Evolutionary conservation across 2,329 filamentous ascomycete genomes (phyloP), one percentile per base, ranked within the genome.

Genomic region (Diaporthe longicolla): DNA sequence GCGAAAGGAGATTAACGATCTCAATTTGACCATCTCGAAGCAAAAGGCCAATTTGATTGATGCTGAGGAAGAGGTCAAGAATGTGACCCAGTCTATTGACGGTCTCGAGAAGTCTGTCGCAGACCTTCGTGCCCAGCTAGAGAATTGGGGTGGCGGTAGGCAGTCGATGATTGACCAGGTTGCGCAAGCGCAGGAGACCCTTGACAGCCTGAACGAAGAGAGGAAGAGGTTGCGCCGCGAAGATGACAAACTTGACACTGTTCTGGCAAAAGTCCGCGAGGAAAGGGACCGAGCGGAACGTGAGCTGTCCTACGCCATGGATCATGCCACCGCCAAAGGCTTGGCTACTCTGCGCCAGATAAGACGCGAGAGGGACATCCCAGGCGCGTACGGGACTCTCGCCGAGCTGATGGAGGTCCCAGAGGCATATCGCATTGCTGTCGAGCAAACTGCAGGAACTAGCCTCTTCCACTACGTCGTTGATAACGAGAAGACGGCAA

Each of bases 401-500:
- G 95, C 96, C 6, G 97, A 99, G 82, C 89, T 99, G n/a, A 91
- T 98, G 78, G 91, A 95, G 71, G 95, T 98, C 65, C 91, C 88
- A 73, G 95, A 98, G 70, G 90, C 91, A 70, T 98, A 98, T 83
- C 92, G 95, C 75, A 91, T 95, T 15, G 95, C 97, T 2, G 93
- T 97, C 13, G 97, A 99, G 83, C 95, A 97, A 78, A 97, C 95
- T 69, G 97, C 96, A 3, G 97, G 97, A 24, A 93, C 92, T 76
- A 97, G 95, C 81, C 88, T 99, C 11, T 99, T 99, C 84, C 95
- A 99, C 83, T 98, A 98, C 77, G 92, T 99, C 15, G 96, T 98
- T 57, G 96, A 99, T 82, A 96, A 93, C 66, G 95, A 97, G 75
- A 91, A 93, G 54, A 98, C 95, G 0, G 95, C 95, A 0, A 95